Percentiles rank a stretch among this genome's conserved stretches.
These are phyloP conservation scores for Hygrophila difformis DNA, from an alignment of 257 asterid genomes.

Conservation along the genomic window DNA sequence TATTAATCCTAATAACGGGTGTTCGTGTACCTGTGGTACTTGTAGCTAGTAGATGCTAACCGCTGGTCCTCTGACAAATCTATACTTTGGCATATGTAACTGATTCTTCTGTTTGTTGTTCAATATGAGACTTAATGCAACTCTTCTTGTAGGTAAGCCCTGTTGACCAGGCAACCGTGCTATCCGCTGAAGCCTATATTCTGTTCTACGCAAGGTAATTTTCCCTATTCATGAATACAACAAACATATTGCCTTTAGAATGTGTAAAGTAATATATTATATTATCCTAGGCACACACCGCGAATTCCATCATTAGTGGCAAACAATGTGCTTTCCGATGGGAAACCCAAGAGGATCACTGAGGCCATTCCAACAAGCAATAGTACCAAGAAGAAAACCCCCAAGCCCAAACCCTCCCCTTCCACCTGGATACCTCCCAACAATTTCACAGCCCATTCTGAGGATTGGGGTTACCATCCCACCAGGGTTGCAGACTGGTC, in stretches of 20 bases:
- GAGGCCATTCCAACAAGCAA: constrained; percentile 14
- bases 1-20: too few species aligned
- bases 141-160: constrained; percentile 24
- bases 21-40: too few species aligned
- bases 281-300: constrained; percentile 21
- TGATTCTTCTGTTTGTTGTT: too few species aligned
- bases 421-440: constrained; percentile 1
- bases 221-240: neutral
- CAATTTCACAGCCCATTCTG: constrained; percentile 6
- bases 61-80: too few species aligned
- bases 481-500: constrained; percentile 17
- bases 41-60: too few species aligned
- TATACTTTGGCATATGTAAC: too few species aligned
- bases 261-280: neutral
- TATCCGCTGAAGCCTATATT: constrained; percentile 35
- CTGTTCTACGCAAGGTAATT: constrained; percentile 38
- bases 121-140: constrained; percentile 1
- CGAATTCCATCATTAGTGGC: constrained; percentile 8
- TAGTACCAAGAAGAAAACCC: constrained; percentile 14
- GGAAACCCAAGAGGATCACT: constrained; percentile 10
- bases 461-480: constrained; percentile 10
- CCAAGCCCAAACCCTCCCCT: constrained; percentile 6
- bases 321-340: constrained; percentile 14
- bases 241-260: neutral
- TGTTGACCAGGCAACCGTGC: constrained; percentile 29